Evolutionary conservation across 106 monocot species (phyloP).

Genomic region (Acorus calamus): DNA sequence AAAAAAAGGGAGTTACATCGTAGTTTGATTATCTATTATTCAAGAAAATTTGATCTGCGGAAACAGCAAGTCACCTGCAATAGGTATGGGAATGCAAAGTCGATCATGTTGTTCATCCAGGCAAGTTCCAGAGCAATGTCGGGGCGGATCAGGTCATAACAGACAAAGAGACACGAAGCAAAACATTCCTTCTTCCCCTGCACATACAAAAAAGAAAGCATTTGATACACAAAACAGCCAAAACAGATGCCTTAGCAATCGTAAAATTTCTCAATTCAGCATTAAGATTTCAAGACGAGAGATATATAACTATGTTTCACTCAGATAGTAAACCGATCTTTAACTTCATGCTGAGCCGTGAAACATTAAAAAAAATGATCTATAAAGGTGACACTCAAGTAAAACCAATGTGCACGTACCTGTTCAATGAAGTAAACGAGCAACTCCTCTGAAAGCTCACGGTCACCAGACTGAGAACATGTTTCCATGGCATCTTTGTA

Average conservation of each 20-base stretch:
- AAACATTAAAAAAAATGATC: too few relatives aligned
- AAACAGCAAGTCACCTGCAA: constrained; percentile 44
- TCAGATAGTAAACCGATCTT: too few relatives aligned
- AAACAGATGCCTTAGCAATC: not conserved
- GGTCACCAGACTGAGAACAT: constrained; percentile 87
- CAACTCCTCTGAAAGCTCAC: constrained; percentile 88
- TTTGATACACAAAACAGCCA: not conserved
- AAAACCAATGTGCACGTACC: constrained; percentile 22
- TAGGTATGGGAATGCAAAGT: constrained; percentile 93
- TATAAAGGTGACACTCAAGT: too few relatives aligned
- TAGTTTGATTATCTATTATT: too few relatives aligned
- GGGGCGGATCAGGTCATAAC: constrained; percentile 89
- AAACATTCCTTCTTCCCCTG: constrained; percentile 99
- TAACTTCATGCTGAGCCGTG: too few relatives aligned
- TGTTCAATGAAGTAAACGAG: constrained; percentile 98
- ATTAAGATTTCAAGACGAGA: too few relatives aligned
- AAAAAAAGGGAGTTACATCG: not conserved
- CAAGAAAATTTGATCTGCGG: too few relatives aligned
- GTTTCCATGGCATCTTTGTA: constrained; percentile 99
- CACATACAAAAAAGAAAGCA: constrained; percentile 6
- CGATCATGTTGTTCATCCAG: constrained; percentile 94
- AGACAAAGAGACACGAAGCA: constrained; percentile 92
- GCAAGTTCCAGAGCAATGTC: constrained; percentile 95
- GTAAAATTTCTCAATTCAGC: not conserved
- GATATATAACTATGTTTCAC: too few relatives aligned